Evolutionary conservation across 1,284 basidiomycete species (phyloP).

Genomic region (Cerioporus squamosus): DNA sequence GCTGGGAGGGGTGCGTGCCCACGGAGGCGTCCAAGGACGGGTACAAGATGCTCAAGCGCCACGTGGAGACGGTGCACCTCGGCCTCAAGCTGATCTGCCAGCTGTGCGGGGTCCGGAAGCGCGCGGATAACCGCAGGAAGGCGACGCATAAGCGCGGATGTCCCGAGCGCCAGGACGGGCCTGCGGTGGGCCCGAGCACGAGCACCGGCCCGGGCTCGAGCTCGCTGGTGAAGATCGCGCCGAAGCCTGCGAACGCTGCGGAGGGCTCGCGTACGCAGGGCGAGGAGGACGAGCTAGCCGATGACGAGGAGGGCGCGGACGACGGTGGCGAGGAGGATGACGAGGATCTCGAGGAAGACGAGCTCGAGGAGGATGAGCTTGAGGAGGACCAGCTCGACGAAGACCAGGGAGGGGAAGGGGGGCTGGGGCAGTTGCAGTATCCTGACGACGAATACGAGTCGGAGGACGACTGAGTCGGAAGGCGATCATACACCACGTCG

Average conservation of each 20-base stretch:
- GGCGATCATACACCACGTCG: background rate
- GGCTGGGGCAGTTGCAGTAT: background rate
- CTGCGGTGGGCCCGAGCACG: background rate
- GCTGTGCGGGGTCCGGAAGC: slow-evolving; percentile 11
- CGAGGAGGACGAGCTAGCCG: background rate
- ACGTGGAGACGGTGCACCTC: slow-evolving; percentile 18
- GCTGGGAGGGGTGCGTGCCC: slow-evolving; percentile 15
- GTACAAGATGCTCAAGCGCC: slow-evolving; percentile 19
- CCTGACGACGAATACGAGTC: slow-evolving; percentile 10
- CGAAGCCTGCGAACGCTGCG: background rate
- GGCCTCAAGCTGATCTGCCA: slow-evolving; percentile 6
- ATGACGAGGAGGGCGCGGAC: background rate
- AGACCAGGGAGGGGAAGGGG: background rate
- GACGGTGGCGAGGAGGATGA: slow-evolving; percentile 1
- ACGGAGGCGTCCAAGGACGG: slow-evolving; percentile 1
- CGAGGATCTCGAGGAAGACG: slow-evolving; percentile 6
- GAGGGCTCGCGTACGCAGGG: background rate
- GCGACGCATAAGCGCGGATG: slow-evolving; percentile 12
- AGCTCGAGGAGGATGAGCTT: slow-evolving; percentile 5
- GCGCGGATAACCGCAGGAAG: slow-evolving; percentile 12
- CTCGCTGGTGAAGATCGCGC: background rate
- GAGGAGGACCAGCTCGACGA: slow-evolving; percentile 12
- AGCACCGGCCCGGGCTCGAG: background rate
- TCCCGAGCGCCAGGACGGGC: slow-evolving; percentile 7
- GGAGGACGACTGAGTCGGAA: slow-evolving; percentile 8